Conservation (phyloP, 202 grass and related monocot species). For the Alloteropsis angusta region DNA sequence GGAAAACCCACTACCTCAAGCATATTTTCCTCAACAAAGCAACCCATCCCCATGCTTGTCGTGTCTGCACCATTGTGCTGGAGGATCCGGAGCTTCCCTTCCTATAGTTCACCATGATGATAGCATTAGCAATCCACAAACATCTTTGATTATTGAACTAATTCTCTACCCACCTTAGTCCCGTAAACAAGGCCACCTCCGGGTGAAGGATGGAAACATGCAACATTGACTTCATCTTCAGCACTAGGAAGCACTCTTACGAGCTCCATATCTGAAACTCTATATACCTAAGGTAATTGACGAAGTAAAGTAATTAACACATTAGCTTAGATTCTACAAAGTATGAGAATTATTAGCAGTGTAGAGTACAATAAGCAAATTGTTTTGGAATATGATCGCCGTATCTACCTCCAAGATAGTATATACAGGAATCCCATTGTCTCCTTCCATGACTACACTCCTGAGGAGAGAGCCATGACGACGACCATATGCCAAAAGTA, state of each 20-base stretch:
- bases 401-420: constrained; percentile 90
- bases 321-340: not conserved
- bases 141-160: constrained; percentile 21
- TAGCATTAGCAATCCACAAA: constrained; percentile 26
- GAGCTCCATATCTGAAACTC: constrained; percentile 97
- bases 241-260: constrained; percentile 91
- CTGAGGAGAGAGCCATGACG: constrained; percentile 86
- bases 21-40: constrained; percentile 75
- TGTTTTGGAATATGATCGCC: not conserved
- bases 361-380: not conserved
- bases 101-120: constrained; percentile 39
- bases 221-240: constrained; percentile 99
- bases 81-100: constrained; percentile 97
- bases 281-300: constrained; percentile 64
- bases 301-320: not conserved
- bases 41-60: constrained; percentile 44
- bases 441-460: constrained; percentile 83
- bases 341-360: not conserved
- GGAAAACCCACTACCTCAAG: constrained; percentile 47
- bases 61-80: constrained; percentile 57
- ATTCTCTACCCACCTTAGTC: constrained; percentile 59
- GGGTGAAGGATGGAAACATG: constrained; percentile 90
- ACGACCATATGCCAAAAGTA: constrained; percentile 94
- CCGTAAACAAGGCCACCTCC: constrained; percentile 89
- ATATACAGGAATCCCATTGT: constrained; percentile 85